Percentiles rank a stretch among this genome's conserved stretches.
These are phyloP conservation scores for Astrephomene gubernaculifera DNA, from an alignment of 139 green algal species.

Conservation along the genomic window DNA sequence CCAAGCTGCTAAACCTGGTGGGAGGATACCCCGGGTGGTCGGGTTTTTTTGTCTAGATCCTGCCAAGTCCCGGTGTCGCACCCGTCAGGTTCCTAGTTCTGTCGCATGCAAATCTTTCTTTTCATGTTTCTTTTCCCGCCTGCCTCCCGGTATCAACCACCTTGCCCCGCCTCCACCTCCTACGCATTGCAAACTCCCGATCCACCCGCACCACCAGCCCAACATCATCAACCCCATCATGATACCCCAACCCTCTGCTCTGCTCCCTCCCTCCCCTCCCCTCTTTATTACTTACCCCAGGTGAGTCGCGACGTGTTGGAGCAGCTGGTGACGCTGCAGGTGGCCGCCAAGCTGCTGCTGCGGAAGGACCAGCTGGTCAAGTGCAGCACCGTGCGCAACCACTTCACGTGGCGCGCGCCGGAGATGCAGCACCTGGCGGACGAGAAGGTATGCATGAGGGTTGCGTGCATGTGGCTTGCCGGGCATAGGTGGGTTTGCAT, in stretches of 20 bases:
- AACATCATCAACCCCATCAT: neutral
- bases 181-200: too few species aligned
- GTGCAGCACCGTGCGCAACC: constrained; percentile 7
- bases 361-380: constrained; percentile 59
- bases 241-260: too few species aligned
- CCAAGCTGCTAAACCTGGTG: neutral
- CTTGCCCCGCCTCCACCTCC: too few species aligned
- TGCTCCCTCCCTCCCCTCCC: neutral
- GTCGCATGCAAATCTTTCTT: too few species aligned
- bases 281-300: neutral
- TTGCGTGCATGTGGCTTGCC: neutral
- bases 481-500: neutral
- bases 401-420: neutral
- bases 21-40: too few species aligned
- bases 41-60: too few species aligned
- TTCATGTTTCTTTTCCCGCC: neutral
- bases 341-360: constrained; percentile 81
- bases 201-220: neutral
- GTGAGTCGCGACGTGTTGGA: constrained; percentile 8
- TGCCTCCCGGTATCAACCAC: neutral
- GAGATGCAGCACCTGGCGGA: neutral
- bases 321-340: constrained; percentile 41
- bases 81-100: too few species aligned
- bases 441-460: constrained; percentile 1
- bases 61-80: neutral